Evolutionary conservation across 257 asterid species (phyloP).

Genomic region (Rhazya stricta): DNA sequence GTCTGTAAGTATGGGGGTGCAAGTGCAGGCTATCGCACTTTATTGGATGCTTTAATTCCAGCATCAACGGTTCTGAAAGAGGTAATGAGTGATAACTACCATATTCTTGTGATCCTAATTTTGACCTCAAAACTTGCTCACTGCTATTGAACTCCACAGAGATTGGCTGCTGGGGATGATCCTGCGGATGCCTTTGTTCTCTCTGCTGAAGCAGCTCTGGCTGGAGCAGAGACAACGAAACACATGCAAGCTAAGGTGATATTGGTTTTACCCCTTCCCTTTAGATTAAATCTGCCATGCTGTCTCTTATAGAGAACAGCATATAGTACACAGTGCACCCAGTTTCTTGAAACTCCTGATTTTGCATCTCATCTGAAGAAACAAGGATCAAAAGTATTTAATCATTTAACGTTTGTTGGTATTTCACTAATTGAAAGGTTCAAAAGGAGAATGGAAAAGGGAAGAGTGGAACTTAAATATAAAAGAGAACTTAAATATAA

Average conservation of each 20-base stretch:
- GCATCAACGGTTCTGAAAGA: conserved; percentile 72
- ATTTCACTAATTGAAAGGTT: background rate
- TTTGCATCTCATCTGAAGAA: background rate
- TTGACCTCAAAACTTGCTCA: conserved; percentile 10
- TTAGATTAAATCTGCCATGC: background rate
- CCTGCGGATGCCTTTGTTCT: conserved; percentile 63
- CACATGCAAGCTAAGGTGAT: conserved; percentile 85
- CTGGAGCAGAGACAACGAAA: conserved; percentile 89
- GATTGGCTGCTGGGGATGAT: conserved; percentile 67
- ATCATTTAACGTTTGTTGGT: background rate
- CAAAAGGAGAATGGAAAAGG: background rate
- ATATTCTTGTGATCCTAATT: conserved; percentile 11
- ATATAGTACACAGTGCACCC: background rate
- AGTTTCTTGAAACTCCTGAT: background rate
- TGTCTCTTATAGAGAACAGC: background rate
- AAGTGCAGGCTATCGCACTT: conserved; percentile 82
- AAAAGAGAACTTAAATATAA: no score
- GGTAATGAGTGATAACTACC: conserved; percentile 34
- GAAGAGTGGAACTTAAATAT: background rate
- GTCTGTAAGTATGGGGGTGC: conserved; percentile 97
- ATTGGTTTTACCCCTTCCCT: background rate
- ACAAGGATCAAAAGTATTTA: background rate
- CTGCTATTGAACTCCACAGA: conserved; percentile 36
- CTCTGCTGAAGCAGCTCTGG: conserved; percentile 84
- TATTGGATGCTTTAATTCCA: conserved; percentile 91